These are phyloP conservation scores for Elaphomyces granulatus DNA, from an alignment of 495 filamentous ascomycete species.

Conservation along the genomic window DNA sequence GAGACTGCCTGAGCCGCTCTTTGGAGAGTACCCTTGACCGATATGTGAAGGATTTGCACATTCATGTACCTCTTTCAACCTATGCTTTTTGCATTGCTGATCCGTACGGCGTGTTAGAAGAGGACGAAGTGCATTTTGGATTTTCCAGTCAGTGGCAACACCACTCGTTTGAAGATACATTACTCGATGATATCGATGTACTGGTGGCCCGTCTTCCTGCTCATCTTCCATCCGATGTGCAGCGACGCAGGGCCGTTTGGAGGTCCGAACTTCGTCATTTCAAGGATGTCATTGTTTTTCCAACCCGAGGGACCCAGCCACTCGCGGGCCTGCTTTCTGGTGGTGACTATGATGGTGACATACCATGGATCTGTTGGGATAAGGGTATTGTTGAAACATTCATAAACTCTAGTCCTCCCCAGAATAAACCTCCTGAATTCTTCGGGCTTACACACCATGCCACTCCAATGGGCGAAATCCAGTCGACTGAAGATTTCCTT, in stretches of 20 bases:
- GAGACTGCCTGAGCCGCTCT: constrained; percentile 38
- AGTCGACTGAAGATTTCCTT: constrained; percentile 33
- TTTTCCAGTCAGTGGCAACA: constrained; percentile 50
- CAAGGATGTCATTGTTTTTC: constrained; percentile 78
- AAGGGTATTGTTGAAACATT: constrained; percentile 59
- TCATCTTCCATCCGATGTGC: constrained; percentile 69
- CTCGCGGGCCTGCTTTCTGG: constrained; percentile 75
- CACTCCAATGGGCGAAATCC: constrained; percentile 22
- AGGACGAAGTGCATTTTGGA: constrained; percentile 63
- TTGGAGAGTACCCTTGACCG: constrained; percentile 39
- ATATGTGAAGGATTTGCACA: constrained; percentile 49
- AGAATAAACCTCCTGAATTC: constrained; percentile 29
- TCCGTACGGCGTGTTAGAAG: constrained; percentile 51
- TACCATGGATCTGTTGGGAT: constrained; percentile 87
- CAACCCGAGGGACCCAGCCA: constrained; percentile 50
- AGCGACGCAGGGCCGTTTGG: constrained; percentile 50
- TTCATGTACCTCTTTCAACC: constrained; percentile 59
- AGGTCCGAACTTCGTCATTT: constrained; percentile 56
- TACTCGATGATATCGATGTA: constrained; percentile 55
- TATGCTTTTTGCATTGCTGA: constrained; percentile 73
- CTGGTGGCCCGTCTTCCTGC: constrained; percentile 79
- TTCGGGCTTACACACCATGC: constrained; percentile 47
- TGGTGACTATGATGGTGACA: constrained; percentile 92
- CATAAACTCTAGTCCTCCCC: constrained; percentile 42
- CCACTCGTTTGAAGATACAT: constrained; percentile 39